Evolutionary conservation across 2,329 filamentous ascomycete genomes (phyloP), one percentile per base, ranked within the genome.

Genomic region (Cladophialophora yegresii): DNA sequence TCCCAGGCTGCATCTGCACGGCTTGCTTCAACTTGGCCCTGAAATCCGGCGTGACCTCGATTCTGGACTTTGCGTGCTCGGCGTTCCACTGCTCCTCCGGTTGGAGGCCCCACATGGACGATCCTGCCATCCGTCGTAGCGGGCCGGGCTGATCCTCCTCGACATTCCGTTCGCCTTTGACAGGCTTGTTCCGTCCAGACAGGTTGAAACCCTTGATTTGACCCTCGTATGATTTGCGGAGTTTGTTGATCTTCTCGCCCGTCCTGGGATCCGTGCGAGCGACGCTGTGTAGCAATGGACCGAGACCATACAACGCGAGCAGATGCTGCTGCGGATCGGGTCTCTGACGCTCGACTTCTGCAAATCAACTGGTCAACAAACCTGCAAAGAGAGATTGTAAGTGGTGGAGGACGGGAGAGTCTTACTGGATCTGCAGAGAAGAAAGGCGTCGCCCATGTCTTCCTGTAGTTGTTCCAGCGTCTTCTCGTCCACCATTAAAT

Each of bases 161-260:
- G 43, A 62, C 56, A 47, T 68, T 68, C 10, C 63, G 73, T 51
- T 81, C 78, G 32, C 77, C 75, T 66, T 81, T 81, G 36, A 78
- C 75, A 0, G 80, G 74, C 62, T 81, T 81, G 65, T 82, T 83
- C 59, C 79, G 78, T 23, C 81, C 81, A 30, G 80, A 75, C 40
- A 83, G 71, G 9, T 76, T 76, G 51, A 82, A 71, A 1, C 73
- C 76, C 70, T 82, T 82, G 70, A 82, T 72, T 69, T 82, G 81
- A 49, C 80, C 80, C 71, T 82, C 81, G 66, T 83, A 83, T 3
- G 80, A 82, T 68, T 82, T 83, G 65, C 86, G 79, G 49, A 89
- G 78, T 72, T 85, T 84, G 75, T 88, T 87, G 66, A 82, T 82
- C 77, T 89, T 89, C 72, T 87, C 85, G 65, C 85, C 85, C n/a